phyloP scores from a whole-genome alignment of 257 asterid species.

The Ehretia macrophylla region DNA sequence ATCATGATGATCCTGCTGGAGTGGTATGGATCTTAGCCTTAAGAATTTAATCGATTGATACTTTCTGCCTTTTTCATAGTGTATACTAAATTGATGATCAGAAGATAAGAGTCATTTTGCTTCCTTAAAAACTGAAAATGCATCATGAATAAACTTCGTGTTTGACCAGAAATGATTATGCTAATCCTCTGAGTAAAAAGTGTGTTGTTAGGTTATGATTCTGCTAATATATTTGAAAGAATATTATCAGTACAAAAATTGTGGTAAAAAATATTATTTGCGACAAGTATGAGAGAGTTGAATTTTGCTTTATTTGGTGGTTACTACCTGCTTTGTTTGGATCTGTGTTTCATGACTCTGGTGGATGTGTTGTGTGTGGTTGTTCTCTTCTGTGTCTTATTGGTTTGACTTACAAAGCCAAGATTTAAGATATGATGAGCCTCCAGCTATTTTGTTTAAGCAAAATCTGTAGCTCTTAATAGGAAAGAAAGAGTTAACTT shows the following conservation, averaged over 20 bases:
- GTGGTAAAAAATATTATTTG: no score
- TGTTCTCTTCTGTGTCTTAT: not conserved
- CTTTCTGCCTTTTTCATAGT: not conserved
- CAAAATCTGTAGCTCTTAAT: no score
- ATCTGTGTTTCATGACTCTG: not conserved
- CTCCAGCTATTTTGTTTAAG: not conserved
- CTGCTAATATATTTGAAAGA: no score
- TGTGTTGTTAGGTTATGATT: not conserved
- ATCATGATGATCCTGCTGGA: slow-evolving; percentile 99
- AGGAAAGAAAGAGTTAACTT: not conserved
- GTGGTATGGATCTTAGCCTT: slow-evolving; percentile 73
- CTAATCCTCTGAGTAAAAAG: not conserved
- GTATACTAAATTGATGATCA: no score
- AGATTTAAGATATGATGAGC: not conserved
- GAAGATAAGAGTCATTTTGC: no score
- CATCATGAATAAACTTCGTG: not conserved
- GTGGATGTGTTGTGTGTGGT: not conserved
- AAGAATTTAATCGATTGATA: not conserved
- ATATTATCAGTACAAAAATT: no score
- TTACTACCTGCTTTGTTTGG: no score
- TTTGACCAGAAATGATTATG: not conserved
- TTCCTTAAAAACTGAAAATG: no score
- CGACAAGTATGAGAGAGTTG: no score
- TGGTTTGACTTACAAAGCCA: not conserved
- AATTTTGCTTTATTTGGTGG: no score